Evolutionary conservation across 1,139 yeast genomes (phyloP).

Genomic region (Candida neerlandica): DNA sequence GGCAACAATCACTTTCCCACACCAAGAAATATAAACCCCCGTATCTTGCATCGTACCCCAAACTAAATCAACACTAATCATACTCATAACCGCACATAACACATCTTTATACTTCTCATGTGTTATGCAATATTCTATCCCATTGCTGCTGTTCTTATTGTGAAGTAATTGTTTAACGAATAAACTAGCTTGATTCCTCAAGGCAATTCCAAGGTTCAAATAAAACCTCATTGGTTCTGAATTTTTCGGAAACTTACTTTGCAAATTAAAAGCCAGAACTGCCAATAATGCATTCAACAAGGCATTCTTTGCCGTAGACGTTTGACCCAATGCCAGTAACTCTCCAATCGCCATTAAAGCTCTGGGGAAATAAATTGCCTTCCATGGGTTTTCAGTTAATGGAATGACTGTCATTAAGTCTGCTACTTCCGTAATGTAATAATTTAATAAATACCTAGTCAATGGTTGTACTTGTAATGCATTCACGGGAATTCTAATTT

Average conservation of each 20-base stretch:
- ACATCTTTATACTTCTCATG: conserved; percentile 83
- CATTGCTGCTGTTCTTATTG: conserved; percentile 35
- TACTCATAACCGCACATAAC: conserved; percentile 77
- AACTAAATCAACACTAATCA: conserved; percentile 86
- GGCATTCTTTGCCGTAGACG: conserved; percentile 78
- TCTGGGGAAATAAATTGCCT: conserved; percentile 77
- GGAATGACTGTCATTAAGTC: conserved; percentile 89
- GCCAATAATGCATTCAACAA: conserved; percentile 79
- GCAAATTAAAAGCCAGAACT: conserved; percentile 79
- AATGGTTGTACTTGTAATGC: conserved; percentile 67
- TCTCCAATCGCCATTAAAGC: conserved; percentile 85
- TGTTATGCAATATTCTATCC: conserved; percentile 54
- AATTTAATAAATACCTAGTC: conserved; percentile 68
- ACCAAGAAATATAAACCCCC: conserved; percentile 70
- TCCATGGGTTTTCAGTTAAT: conserved; percentile 84
- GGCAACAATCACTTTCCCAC: conserved; percentile 72
- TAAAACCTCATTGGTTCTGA: conserved; percentile 70
- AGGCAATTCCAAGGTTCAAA: conserved; percentile 68
- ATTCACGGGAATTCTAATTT: conserved; percentile 55
- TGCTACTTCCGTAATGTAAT: conserved; percentile 79
- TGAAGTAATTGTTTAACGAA: conserved; percentile 57
- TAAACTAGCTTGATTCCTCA: conserved; percentile 73
- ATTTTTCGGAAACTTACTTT: conserved; percentile 64
- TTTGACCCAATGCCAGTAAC: conserved; percentile 69
- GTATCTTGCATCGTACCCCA: conserved; percentile 94